Conservation (phyloP, 805 yeast genomes). For the Suhomyces pyralidae region DNA sequence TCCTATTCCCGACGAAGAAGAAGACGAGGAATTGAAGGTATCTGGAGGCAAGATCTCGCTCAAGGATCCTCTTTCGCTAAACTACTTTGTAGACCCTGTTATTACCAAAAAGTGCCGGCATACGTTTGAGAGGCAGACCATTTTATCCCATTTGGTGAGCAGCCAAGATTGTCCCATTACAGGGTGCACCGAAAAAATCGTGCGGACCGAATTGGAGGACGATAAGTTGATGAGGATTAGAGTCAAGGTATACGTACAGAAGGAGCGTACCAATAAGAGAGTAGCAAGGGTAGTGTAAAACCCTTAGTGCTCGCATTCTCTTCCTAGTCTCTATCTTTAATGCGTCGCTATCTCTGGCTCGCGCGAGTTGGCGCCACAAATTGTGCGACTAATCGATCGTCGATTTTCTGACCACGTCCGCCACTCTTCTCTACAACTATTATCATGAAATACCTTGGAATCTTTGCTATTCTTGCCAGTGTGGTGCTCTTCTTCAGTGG, state of each 20-base stretch:
- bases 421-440: neutral
- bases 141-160: slow-evolving; percentile 29
- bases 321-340: too few relatives aligned
- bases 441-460: slow-evolving; percentile 11
- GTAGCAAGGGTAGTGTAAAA: neutral
- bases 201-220: slow-evolving; percentile 31
- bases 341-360: too few relatives aligned
- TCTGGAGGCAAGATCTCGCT: slow-evolving; percentile 71
- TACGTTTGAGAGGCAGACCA: slow-evolving; percentile 52
- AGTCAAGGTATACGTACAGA: slow-evolving; percentile 35
- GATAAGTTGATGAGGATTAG: slow-evolving; percentile 59
- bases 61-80: slow-evolving; percentile 63
- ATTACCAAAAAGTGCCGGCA: slow-evolving; percentile 59
- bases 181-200: slow-evolving; percentile 46
- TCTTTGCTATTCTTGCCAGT: slow-evolving; percentile 11
- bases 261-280: neutral
- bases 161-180: slow-evolving; percentile 53
- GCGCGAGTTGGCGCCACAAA: neutral
- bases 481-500: slow-evolving; percentile 9
- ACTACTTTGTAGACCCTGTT: slow-evolving; percentile 52
- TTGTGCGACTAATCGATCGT: neutral
- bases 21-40: slow-evolving; percentile 60
- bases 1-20: slow-evolving; percentile 52
- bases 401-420: neutral
- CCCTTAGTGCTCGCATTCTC: too few relatives aligned